Evolutionary conservation across 305 asterid genomes (phyloP).

Genomic region (Fraxinus dipetala): DNA sequence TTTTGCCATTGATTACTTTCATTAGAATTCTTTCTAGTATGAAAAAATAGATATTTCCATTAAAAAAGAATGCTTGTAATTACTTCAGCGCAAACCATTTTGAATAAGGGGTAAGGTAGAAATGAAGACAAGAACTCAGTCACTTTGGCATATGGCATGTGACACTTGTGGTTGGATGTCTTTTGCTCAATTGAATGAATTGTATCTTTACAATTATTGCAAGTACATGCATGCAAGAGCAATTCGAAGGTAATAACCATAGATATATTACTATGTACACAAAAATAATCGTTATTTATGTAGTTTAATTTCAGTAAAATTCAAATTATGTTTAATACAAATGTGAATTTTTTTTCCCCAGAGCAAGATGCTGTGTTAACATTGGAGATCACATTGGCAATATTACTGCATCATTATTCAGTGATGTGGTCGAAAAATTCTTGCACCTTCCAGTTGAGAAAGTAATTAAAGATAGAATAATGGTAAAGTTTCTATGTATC

Average conservation of each 20-base stretch:
- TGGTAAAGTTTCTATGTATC: not conserved
- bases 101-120: not conserved
- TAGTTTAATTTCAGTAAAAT: too few relatives aligned
- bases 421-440: not conserved
- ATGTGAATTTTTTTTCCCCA: not conserved
- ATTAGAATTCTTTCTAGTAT: not conserved
- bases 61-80: too few relatives aligned
- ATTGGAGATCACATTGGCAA: not conserved
- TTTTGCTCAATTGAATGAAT: not conserved
- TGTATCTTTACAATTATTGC: too few relatives aligned
- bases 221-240: too few relatives aligned
- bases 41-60: not conserved
- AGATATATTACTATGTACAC: too few relatives aligned
- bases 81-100: not conserved
- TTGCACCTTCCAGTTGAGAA: not conserved
- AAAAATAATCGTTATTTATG: too few relatives aligned
- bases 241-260: too few relatives aligned
- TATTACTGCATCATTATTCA: not conserved
- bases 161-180: not conserved
- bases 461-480: not conserved
- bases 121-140: not conserved
- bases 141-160: not conserved
- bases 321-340: not conserved
- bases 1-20: not conserved
- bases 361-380: not conserved